Conservation (phyloP, 768 basidiomycete species). For the Crepidotus variabilis region DNA sequence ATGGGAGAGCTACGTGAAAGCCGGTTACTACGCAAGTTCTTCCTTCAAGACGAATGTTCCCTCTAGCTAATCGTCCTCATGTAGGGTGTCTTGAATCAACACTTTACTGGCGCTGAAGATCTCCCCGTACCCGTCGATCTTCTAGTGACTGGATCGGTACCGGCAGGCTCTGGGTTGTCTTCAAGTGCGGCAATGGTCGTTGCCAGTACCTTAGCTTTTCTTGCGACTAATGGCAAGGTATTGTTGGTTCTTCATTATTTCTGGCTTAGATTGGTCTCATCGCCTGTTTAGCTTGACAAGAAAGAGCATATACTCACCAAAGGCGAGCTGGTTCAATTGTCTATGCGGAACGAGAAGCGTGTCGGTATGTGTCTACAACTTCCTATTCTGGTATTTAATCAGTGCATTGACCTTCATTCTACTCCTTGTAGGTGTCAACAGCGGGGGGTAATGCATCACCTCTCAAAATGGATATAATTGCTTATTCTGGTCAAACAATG, state of each 20-base stretch:
- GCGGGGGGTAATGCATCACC: conserved; percentile 57
- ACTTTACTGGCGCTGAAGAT: conserved; percentile 35
- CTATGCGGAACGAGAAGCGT: conserved; percentile 81
- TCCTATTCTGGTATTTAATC: conserved; percentile 2
- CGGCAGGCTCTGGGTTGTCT: conserved; percentile 82
- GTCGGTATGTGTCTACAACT: conserved; percentile 45
- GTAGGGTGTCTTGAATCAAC: conserved; percentile 62
- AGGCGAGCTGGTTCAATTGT: conserved; percentile 71
- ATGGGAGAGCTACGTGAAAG: conserved; percentile 90
- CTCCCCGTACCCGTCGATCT: conserved; percentile 64
- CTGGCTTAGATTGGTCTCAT: neutral
- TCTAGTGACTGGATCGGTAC: conserved; percentile 78
- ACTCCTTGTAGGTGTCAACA: conserved; percentile 53
- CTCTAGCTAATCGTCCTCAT: neutral
- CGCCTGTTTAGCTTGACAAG: conserved; percentile 17
- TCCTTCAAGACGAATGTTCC: neutral
- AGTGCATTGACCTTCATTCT: neutral
- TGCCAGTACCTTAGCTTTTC: conserved; percentile 76
- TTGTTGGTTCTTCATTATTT: neutral
- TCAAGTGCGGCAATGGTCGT: conserved; percentile 92
- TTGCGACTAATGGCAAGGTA: conserved; percentile 72
- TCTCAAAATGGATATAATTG: neutral
- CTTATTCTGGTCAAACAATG: conserved; percentile 6
- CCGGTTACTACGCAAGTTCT: conserved; percentile 69
- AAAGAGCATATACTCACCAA: conserved; percentile 41